phyloP scores from a whole-genome alignment of 208 protist genomes.

The Vickermania ingenoplastis region DNA sequence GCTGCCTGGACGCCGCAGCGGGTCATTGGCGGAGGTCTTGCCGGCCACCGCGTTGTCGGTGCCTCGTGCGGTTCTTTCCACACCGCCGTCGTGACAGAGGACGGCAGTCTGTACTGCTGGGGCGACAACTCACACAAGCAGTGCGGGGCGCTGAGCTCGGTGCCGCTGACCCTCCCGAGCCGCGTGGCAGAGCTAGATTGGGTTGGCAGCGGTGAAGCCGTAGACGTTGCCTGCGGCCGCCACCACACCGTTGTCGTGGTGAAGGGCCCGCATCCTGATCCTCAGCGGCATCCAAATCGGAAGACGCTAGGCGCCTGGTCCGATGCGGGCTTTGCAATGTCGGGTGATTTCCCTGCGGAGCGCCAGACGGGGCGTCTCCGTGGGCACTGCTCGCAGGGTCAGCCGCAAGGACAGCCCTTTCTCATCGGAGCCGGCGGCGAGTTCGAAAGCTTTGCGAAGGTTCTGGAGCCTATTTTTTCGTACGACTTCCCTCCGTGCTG shows the following conservation, averaged over 20 bases:
- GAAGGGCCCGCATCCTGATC: conserved; percentile 66
- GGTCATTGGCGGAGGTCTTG: conserved; percentile 51
- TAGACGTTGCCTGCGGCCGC: conserved; percentile 67
- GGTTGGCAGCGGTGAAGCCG: conserved; percentile 58
- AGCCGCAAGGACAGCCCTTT: neutral
- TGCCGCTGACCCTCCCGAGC: conserved; percentile 8
- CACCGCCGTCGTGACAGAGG: conserved; percentile 64
- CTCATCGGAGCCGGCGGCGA: neutral
- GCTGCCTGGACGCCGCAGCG: conserved; percentile 47
- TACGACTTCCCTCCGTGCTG: no score
- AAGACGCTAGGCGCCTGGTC: neutral
- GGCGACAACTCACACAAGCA: conserved; percentile 79
- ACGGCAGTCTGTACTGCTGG: conserved; percentile 71
- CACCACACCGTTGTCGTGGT: conserved; percentile 82
- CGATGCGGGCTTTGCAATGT: no score
- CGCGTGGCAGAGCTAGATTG: conserved; percentile 72
- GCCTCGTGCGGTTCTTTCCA: conserved; percentile 82
- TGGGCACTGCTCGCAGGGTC: no score
- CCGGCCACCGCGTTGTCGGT: conserved; percentile 44
- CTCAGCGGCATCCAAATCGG: conserved; percentile 9
- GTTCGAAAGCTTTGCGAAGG: neutral
- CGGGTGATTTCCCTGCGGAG: no score
- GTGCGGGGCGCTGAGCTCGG: conserved; percentile 27
- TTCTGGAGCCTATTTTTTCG: neutral
- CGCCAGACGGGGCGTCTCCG: no score